Percentiles rank a stretch among this genome's conserved stretches.
Conservation (phyloP, 129 eudicot genomes). For the Kitagawia praeruptora region DNA sequence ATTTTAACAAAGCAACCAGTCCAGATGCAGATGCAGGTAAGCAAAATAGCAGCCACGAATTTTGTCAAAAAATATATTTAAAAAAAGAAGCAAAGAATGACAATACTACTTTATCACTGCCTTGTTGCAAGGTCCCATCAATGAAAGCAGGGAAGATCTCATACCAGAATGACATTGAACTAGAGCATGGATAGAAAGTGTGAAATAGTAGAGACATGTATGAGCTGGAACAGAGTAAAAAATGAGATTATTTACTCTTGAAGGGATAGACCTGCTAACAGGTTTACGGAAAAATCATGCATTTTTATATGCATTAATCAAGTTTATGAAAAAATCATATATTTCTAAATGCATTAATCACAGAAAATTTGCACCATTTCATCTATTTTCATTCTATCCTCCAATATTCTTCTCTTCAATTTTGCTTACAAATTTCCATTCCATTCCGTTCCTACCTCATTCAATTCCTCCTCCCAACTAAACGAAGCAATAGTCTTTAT, state of each 20-base stretch:
- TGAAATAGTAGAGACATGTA: not conserved
- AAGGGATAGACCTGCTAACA: not conserved
- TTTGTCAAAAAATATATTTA: not conserved
- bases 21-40: not conserved
- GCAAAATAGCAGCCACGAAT: not conserved
- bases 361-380: not conserved
- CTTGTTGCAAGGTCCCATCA: not conserved
- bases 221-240: not conserved
- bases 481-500: not conserved
- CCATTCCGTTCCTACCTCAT: not conserved
- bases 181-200: not conserved
- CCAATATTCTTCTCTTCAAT: not conserved
- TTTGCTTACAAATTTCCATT: not conserved
- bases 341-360: not conserved
- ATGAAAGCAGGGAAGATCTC: not conserved
- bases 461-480: not conserved
- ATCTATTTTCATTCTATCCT: not conserved
- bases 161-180: not conserved
- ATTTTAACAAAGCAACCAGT: not conserved
- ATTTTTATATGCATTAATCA: not conserved
- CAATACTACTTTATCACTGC: not conserved
- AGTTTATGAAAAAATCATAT: not conserved
- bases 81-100: not conserved
- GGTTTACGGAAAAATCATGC: not conserved
- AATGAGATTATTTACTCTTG: not conserved